Conservation (phyloP, 2,329 filamentous ascomycete species). For the Paraphoma chrysanthemicola region DNA sequence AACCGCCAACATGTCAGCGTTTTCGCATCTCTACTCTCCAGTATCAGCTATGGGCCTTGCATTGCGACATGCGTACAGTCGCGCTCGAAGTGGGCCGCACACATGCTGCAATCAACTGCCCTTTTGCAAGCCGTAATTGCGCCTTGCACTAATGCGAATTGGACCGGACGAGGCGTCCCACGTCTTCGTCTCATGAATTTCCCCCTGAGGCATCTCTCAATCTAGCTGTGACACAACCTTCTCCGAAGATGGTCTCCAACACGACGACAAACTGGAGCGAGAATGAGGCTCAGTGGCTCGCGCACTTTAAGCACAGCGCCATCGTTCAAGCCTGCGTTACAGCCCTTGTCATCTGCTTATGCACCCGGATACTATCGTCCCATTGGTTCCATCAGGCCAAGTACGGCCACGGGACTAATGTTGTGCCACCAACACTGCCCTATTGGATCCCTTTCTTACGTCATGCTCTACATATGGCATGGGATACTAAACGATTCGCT, state of each 20-base stretch:
- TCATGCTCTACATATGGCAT: slow-evolving; percentile 22
- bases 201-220: too few relatives aligned
- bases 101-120: too few relatives aligned
- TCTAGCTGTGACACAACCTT: background rate
- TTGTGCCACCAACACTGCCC: slow-evolving; percentile 23
- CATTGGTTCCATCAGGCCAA: slow-evolving; percentile 16
- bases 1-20: too few relatives aligned
- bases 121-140: background rate
- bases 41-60: too few relatives aligned
- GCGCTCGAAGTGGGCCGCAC: too few relatives aligned
- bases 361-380: slow-evolving; percentile 17
- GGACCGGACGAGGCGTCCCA: background rate
- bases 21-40: too few relatives aligned
- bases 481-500: slow-evolving; percentile 12
- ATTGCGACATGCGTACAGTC: too few relatives aligned
- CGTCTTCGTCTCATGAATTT: too few relatives aligned
- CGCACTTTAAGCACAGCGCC: background rate
- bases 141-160: background rate
- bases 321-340: background rate
- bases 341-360: background rate
- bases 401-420: slow-evolving; percentile 5
- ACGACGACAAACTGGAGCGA: background rate
- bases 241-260: background rate
- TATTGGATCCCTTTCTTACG: slow-evolving; percentile 26
- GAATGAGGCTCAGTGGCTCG: background rate